Conservation (phyloP, 139 green algal genomes). For the Microglena sp. region DNA sequence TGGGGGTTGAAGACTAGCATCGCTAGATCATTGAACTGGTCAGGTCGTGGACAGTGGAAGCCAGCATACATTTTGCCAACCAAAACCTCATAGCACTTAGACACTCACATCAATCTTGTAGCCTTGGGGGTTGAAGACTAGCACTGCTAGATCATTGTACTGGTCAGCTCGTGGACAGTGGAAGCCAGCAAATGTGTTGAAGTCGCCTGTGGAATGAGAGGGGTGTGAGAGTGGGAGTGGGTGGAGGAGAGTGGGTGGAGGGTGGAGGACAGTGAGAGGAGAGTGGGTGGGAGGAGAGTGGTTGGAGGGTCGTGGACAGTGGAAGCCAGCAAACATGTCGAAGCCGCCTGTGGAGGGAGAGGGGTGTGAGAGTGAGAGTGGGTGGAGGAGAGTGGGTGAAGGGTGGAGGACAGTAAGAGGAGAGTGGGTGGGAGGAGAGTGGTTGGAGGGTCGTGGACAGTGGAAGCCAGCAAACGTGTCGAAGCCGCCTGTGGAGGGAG, state of each 20-base stretch:
- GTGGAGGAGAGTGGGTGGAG: too few species aligned
- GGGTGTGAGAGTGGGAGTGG: too few species aligned
- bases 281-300: too few species aligned
- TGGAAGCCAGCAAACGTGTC: slow-evolving; percentile 22
- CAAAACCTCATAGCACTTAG: background rate
- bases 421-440: too few species aligned
- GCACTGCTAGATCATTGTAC: slow-evolving; percentile 49
- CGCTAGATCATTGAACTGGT: slow-evolving; percentile 46
- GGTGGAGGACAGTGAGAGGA: too few species aligned
- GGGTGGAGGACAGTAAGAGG: too few species aligned
- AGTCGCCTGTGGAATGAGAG: too few species aligned
- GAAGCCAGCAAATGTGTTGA: slow-evolving; percentile 25
- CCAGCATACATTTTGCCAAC: slow-evolving; percentile 18
- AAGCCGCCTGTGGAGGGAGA: too few species aligned
- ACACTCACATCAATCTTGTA: slow-evolving; percentile 3
- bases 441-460: slow-evolving; percentile 2
- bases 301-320: slow-evolving; percentile 7
- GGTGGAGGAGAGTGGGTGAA: too few species aligned
- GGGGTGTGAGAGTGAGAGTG: too few species aligned
- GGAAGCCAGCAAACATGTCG: slow-evolving; percentile 22
- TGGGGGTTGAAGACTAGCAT: slow-evolving; percentile 49
- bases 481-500: too few species aligned
- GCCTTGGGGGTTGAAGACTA: slow-evolving; percentile 44
- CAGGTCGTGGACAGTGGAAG: slow-evolving; percentile 13
- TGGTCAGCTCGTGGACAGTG: slow-evolving; percentile 12